Percentiles rank a stretch among this genome's conserved stretches.
Evolutionary conservation across 352 stramenopile species (phyloP).

Genomic region (Phytophthora sp.): DNA sequence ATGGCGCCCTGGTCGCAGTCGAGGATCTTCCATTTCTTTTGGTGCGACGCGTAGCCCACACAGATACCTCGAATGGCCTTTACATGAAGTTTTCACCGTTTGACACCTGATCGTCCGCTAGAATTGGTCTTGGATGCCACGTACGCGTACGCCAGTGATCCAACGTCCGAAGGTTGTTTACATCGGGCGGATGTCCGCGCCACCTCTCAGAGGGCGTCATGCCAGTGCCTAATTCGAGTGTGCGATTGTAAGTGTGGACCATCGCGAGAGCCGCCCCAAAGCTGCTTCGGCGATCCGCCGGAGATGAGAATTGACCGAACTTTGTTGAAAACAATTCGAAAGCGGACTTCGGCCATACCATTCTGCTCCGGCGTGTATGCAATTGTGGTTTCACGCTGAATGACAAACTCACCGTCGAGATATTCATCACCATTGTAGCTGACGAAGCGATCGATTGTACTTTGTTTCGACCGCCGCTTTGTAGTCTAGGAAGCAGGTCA

Average conservation of each 20-base stretch:
- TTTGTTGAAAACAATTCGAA: not conserved
- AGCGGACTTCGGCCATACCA: not conserved
- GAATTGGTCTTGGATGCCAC: not conserved
- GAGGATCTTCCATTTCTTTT: not conserved
- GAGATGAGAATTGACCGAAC: not conserved
- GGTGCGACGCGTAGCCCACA: not conserved
- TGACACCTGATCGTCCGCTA: not conserved
- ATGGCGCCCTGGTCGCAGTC: not conserved
- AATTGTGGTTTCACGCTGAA: not conserved
- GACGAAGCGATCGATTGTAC: constrained; percentile 11
- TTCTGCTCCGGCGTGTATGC: not conserved
- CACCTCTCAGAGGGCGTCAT: not conserved
- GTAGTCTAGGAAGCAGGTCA: constrained; percentile 5
- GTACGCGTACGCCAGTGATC: not conserved
- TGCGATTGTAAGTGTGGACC: not conserved
- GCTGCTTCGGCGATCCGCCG: not conserved
- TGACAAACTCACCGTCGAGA: not conserved
- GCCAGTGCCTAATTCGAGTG: not conserved
- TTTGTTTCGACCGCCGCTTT: constrained; percentile 7
- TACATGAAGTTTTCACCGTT: not conserved
- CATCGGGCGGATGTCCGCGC: not conserved
- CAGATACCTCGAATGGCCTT: not conserved
- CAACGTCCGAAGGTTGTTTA: not conserved
- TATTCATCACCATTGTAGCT: constrained; percentile 15
- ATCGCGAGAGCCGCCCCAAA: not conserved